Evolutionary conservation across 163 green algal species (phyloP).

Genomic region (Coccomyxa subellipsoidea): DNA sequence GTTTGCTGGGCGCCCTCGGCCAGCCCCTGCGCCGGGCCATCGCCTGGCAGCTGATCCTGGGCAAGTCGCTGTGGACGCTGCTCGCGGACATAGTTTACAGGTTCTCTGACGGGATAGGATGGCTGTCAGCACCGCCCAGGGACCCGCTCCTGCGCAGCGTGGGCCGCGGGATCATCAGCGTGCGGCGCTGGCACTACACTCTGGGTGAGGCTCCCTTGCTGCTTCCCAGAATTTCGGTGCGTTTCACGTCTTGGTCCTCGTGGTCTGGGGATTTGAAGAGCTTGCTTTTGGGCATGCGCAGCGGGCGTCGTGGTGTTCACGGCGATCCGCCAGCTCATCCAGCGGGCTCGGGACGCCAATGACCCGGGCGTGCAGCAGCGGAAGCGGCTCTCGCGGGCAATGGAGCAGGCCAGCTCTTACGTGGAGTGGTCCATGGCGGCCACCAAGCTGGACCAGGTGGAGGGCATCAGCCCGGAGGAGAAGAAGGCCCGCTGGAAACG

Average conservation of each 20-base stretch:
- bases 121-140: constrained; percentile 44
- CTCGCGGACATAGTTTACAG: constrained; percentile 24
- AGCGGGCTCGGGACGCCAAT: neutral
- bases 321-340: neutral
- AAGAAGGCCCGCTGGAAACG: constrained; percentile 27
- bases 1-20: neutral
- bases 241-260: neutral
- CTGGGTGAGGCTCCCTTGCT: constrained; percentile 23
- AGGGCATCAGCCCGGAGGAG: constrained; percentile 33
- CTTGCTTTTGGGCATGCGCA: neutral
- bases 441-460: constrained; percentile 64
- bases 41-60: constrained; percentile 43
- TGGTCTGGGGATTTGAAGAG: neutral
- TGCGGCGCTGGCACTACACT: constrained; percentile 45
- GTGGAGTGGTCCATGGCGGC: constrained; percentile 69
- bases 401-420: constrained; percentile 56
- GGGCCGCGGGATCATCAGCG: constrained; percentile 18
- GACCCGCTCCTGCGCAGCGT: constrained; percentile 12
- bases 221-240: neutral
- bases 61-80: constrained; percentile 34
- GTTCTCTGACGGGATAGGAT: constrained; percentile 49
- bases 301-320: neutral
- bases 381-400: constrained; percentile 13
- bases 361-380: neutral
- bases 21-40: constrained; percentile 41